Evolutionary conservation across 108 stramenopile species (phyloP), one percentile per base, ranked within the genome.

Genomic region (Skeletonema grethae): DNA sequence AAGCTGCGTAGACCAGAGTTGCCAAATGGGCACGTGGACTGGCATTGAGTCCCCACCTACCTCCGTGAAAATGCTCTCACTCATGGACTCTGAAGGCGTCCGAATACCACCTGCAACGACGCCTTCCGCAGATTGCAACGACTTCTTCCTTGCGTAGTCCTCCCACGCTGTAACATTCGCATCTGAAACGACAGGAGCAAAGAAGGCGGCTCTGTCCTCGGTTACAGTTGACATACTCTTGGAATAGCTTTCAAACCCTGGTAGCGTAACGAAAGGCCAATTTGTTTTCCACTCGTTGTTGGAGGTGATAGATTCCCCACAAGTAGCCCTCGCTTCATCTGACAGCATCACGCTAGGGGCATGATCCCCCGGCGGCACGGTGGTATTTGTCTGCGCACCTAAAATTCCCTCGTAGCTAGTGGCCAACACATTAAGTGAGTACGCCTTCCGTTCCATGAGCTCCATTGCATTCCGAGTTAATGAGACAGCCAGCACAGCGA

Each of bases 211-310:
- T 65, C 46, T 45, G 24, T 24, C 20, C 29, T 65, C 46, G 4
- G 46, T 12, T 4, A 65, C 10, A 4, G 24, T 45, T 24, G 53
- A 6, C 48, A 65, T 41, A 10, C 28, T 48, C 3, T 22, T 12
- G 25, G 65, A 24, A 39, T 46, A 46, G 4, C 15, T 29, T 28
- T 65, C 39, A 41, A 53, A 65, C 25, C 65, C 65, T 15, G 65
- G 65, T 15, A 65, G 13, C 11, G 65, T 65, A 5, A 65, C 65
- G 12, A 53, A 46, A 29, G 65, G 65, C 24, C 20, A 65, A n/a
- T 22, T 20, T 5, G 43, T 46, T 30, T 4, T 65, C 65, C 65
- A 65, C 13, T 65, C 7, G 15, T 36, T 30, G 24, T 48, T 30
- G 3, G 18, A 20, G 8, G 20, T 24, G 20, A 53, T 8, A 22